Conservation (phyloP, 805 yeast species). For the Lipomyces spencermartinsiae region DNA sequence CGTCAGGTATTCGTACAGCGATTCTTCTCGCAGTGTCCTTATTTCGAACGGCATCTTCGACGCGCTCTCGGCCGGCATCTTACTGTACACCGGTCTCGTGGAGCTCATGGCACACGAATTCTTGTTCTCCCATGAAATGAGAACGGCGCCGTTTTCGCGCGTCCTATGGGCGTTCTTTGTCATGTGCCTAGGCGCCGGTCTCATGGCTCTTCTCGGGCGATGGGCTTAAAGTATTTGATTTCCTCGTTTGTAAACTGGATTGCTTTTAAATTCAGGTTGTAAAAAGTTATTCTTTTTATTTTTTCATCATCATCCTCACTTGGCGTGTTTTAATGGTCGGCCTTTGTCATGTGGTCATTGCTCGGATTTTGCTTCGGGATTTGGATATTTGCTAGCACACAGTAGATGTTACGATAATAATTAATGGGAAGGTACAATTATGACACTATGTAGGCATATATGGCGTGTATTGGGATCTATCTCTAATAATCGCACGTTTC, state of each 20-base stretch:
- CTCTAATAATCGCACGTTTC: not conserved
- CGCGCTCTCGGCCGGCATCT: constrained; percentile 72
- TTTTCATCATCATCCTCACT: not conserved
- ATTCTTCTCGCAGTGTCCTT: constrained; percentile 49
- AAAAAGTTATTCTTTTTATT: not conserved
- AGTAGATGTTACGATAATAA: not conserved
- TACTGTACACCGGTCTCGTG: constrained; percentile 74
- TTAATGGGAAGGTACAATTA: not conserved
- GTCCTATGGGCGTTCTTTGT: constrained; percentile 23
- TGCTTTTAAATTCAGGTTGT: not conserved
- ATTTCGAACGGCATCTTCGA: constrained; percentile 70
- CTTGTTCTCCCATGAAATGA: constrained; percentile 53
- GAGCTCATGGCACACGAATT: constrained; percentile 79
- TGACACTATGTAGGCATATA: not conserved
- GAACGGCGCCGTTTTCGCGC: constrained; percentile 20
- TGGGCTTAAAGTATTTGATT: constrained; percentile 60
- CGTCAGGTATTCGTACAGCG: constrained; percentile 60
- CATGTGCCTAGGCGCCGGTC: constrained; percentile 58
- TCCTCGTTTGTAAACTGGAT: not conserved
- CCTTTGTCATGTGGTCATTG: not conserved
- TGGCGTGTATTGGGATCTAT: constrained; percentile 4
- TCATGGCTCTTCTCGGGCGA: constrained; percentile 77
- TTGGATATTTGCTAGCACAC: not conserved
- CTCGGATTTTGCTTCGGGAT: not conserved
- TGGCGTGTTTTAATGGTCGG: not conserved